phyloP scores from a whole-genome alignment of 768 basidiomycete genomes.

The Mycena indigotica region DNA sequence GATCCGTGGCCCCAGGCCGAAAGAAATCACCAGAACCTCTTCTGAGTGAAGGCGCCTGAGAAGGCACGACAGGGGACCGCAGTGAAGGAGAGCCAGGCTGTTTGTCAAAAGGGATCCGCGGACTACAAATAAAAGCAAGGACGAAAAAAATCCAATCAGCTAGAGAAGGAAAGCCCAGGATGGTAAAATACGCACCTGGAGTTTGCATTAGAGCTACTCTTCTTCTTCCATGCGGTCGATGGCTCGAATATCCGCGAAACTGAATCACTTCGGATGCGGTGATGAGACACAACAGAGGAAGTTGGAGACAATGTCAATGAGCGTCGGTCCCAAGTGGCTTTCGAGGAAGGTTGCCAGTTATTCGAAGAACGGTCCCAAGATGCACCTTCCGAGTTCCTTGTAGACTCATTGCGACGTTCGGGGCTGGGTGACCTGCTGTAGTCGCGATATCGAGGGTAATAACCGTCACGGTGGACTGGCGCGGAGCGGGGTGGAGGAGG shows the following conservation, averaged over 20 bases:
- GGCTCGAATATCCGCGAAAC: conserved; percentile 69
- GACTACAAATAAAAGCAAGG: conserved; percentile 10
- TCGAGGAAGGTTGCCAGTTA: conserved; percentile 40
- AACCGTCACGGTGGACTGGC: conserved; percentile 41
- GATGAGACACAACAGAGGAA: conserved; percentile 27
- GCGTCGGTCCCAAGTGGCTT: conserved; percentile 46
- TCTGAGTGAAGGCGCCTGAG: background rate
- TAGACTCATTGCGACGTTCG: conserved; percentile 44
- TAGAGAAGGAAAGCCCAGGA: too few relatives aligned
- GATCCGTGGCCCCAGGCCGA: too few relatives aligned
- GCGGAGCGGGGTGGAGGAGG: conserved; percentile 39
- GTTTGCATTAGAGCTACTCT: conserved; percentile 51
- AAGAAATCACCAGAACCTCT: too few relatives aligned
- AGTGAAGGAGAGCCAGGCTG: conserved; percentile 36
- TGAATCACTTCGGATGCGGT: conserved; percentile 34
- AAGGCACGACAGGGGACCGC: conserved; percentile 29
- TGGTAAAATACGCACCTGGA: conserved; percentile 30
- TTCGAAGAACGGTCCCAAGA: conserved; percentile 46
- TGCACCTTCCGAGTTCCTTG: conserved; percentile 43
- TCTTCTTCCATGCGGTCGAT: conserved; percentile 70
- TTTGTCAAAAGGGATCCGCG: conserved; percentile 27
- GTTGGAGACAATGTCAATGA: conserved; percentile 42
- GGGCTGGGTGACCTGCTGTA: conserved; percentile 48
- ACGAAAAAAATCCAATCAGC: conserved; percentile 25
- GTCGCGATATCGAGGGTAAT: conserved; percentile 45